Evolutionary conservation across 2,329 filamentous ascomycete genomes (phyloP).

Genomic region (Truncatella angustata): DNA sequence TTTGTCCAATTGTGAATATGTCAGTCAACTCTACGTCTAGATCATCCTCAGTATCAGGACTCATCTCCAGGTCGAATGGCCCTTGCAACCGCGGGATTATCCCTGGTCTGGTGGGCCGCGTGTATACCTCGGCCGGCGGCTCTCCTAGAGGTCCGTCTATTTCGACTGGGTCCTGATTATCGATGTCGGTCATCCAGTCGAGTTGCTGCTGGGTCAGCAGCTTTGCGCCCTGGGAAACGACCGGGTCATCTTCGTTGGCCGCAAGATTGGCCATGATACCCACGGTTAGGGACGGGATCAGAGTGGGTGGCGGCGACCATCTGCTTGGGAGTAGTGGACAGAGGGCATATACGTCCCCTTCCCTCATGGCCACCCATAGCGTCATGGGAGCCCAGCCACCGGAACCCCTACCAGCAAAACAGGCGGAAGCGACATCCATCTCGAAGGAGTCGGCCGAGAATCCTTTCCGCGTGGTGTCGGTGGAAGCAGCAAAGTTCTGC

Average conservation of each 20-base stretch:
- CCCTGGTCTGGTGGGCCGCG: slow-evolving; percentile 55
- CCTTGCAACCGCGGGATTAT: slow-evolving; percentile 60
- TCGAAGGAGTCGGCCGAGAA: slow-evolving; percentile 90
- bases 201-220: slow-evolving; percentile 62
- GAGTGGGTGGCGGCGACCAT: slow-evolving; percentile 75
- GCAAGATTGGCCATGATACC: slow-evolving; percentile 75
- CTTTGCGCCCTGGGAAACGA: slow-evolving; percentile 50
- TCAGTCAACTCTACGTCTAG: slow-evolving; percentile 57
- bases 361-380: slow-evolving; percentile 92
- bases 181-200: slow-evolving; percentile 66
- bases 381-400: slow-evolving; percentile 97
- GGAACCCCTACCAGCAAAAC: slow-evolving; percentile 64
- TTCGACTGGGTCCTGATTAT: slow-evolving; percentile 59
- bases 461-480: slow-evolving; percentile 69
- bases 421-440: slow-evolving; percentile 89
- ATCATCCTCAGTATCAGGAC: slow-evolving; percentile 54
- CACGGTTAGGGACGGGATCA: slow-evolving; percentile 79
- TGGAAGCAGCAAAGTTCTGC: slow-evolving; percentile 78
- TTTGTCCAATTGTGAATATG: slow-evolving; percentile 62
- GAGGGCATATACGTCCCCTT: slow-evolving; percentile 89
- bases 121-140: slow-evolving; percentile 52
- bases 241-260: slow-evolving; percentile 58
- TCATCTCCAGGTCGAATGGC: slow-evolving; percentile 57
- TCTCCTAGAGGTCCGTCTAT: slow-evolving; percentile 50
- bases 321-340: slow-evolving; percentile 85